phyloP scores from a whole-genome alignment of 768 basidiomycete species.

The Panellus pusillus region DNA sequence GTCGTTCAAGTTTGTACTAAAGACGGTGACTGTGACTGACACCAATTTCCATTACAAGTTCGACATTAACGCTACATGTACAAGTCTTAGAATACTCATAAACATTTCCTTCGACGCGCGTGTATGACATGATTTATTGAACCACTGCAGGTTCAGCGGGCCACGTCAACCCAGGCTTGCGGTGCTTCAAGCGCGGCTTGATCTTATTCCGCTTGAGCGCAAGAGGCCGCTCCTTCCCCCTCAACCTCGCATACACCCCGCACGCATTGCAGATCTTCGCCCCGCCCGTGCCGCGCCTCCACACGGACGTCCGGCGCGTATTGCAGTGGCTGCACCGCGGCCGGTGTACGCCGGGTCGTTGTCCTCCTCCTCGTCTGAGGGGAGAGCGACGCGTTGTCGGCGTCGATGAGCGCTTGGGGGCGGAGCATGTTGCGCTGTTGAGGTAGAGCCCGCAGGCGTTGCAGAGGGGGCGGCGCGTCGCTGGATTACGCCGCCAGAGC shows the following conservation, averaged over 20 bases:
- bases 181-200: constrained; percentile 2
- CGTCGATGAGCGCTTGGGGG: constrained; percentile 1
- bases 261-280: constrained; percentile 3
- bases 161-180: neutral
- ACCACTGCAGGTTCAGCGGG: no score
- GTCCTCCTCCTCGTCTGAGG: neutral
- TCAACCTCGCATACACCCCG: neutral
- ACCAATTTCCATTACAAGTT: no score
- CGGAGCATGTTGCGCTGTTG: neutral
- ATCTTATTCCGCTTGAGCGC: neutral
- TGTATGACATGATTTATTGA: no score
- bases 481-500: constrained; percentile 1
- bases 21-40: no score
- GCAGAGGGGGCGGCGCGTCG: neutral
- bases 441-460: constrained; percentile 7
- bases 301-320: neutral
- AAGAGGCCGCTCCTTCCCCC: neutral
- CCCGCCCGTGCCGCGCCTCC: neutral
- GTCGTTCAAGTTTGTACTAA: no score
- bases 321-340: neutral
- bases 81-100: no score
- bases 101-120: no score
- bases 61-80: no score
- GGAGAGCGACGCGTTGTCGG: neutral
- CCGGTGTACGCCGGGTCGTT: constrained; percentile 1